A percentile compares a stretch with the other conserved stretches of the same genome.
These are phyloP conservation scores for Xylariaceae sp. DNA, from an alignment of 2,329 filamentous ascomycete genomes.

Conservation along the genomic window DNA sequence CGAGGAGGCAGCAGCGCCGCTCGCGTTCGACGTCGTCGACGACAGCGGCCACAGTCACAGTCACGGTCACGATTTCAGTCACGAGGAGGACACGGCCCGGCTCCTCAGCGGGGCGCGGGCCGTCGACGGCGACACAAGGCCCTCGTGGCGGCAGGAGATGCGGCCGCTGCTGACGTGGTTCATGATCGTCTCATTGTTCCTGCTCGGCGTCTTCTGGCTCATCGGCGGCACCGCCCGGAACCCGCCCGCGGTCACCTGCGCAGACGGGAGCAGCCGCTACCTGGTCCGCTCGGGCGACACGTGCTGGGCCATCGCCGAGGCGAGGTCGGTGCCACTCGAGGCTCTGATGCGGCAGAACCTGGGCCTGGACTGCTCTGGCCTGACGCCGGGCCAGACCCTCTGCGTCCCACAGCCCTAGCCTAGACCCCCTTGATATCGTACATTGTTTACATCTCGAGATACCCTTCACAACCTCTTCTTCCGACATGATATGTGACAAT, in stretches of 20 bases:
- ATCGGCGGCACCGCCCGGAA: constrained; percentile 26
- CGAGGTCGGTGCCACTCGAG: constrained; percentile 34
- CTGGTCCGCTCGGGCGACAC: constrained; percentile 39
- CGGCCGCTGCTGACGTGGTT: constrained; percentile 53
- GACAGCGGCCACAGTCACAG: too few relatives aligned
- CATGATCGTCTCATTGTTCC: constrained; percentile 41
- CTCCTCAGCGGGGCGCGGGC: constrained; percentile 10
- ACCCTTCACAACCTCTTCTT: constrained; percentile 1
- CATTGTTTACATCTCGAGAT: too few relatives aligned
- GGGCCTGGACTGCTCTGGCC: constrained; percentile 38
- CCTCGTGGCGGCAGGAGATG: constrained; percentile 44
- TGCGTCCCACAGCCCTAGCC: constrained; percentile 32
- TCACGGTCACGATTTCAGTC: too few relatives aligned
- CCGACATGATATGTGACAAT: too few relatives aligned
- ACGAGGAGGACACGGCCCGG: constrained; percentile 13
- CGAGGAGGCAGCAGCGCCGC: constrained; percentile 6
- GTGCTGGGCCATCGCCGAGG: constrained; percentile 45
- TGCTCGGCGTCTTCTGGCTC: constrained; percentile 44
- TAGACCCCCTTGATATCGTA: too few relatives aligned
- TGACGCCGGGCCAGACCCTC: constrained; percentile 34
- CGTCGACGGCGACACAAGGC: constrained; percentile 8
- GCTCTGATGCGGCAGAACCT: constrained; percentile 38
- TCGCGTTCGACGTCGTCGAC: constrained; percentile 11
- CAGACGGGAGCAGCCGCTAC: constrained; percentile 27
- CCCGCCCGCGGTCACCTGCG: constrained; percentile 18